Conservation (phyloP, 1,139 yeast genomes). For the Blastobotrys arbuscula region DNA sequence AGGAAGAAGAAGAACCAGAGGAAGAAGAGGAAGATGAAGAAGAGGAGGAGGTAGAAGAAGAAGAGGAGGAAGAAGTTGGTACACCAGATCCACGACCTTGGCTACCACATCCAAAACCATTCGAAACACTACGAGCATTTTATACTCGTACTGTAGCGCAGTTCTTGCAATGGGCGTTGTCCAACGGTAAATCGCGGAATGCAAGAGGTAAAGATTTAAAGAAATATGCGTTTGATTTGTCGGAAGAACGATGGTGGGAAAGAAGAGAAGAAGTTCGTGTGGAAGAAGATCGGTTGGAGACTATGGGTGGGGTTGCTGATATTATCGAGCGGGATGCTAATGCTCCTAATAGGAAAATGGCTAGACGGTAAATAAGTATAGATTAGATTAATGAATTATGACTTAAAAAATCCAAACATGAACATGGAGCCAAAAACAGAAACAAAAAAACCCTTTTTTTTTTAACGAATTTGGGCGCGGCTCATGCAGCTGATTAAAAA, state of each 20-base stretch:
- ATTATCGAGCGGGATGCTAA: slow-evolving; percentile 74
- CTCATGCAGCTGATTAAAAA: too few species aligned
- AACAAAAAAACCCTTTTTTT: too few species aligned
- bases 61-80: slow-evolving; percentile 44
- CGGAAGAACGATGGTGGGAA: slow-evolving; percentile 98
- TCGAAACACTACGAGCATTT: slow-evolving; percentile 76
- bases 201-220: slow-evolving; percentile 90
- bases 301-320: slow-evolving; percentile 86
- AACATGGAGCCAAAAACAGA: too few species aligned
- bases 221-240: slow-evolving; percentile 80
- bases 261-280: slow-evolving; percentile 88
- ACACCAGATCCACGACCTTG: slow-evolving; percentile 91
- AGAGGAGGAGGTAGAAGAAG: slow-evolving; percentile 55
- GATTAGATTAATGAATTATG: not conserved
- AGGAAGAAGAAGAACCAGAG: slow-evolving; percentile 48
- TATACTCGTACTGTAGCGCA: slow-evolving; percentile 82
- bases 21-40: slow-evolving; percentile 48
- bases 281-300: slow-evolving; percentile 86
- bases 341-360: slow-evolving; percentile 37
- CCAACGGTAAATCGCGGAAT: slow-evolving; percentile 58
- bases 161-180: slow-evolving; percentile 82
- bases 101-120: slow-evolving; percentile 97
- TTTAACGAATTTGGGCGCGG: too few species aligned
- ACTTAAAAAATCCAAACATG: too few species aligned
- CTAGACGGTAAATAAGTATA: slow-evolving; percentile 18